Evolutionary conservation across 176 grass and related monocot species (phyloP).

Genomic region (Carex scoparia): DNA sequence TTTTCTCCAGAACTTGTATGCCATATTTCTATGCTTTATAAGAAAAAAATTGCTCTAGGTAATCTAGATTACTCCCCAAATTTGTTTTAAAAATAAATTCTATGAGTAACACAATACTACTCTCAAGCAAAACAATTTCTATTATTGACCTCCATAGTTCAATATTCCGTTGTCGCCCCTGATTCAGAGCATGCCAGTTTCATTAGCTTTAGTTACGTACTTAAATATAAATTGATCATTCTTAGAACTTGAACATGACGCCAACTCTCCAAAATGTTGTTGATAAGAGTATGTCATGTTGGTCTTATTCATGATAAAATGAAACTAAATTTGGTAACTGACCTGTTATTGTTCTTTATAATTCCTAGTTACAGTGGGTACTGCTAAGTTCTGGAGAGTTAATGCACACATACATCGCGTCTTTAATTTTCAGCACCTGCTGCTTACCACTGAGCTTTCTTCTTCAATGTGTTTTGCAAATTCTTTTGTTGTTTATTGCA

Average conservation of each 20-base stretch:
- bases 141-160: background rate
- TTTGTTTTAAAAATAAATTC: too few relatives aligned
- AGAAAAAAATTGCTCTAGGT: background rate
- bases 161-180: background rate
- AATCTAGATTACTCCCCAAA: too few relatives aligned
- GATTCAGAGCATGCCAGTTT: background rate
- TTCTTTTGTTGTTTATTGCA: slow-evolving; percentile 1
- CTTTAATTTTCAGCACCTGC: background rate
- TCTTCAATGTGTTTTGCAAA: background rate
- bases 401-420: background rate
- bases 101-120: too few relatives aligned
- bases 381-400: background rate
- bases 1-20: background rate
- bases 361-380: background rate
- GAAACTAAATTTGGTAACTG: background rate
- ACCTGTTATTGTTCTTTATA: background rate
- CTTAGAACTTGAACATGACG: background rate
- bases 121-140: background rate
- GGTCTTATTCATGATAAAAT: background rate
- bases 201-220: background rate
- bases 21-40: background rate
- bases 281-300: background rate
- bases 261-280: background rate
- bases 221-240: background rate
- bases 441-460: background rate